These are phyloP conservation scores for Fusarium keratoplasticum DNA, from an alignment of 2,329 filamentous ascomycete genomes.

Conservation along the genomic window DNA sequence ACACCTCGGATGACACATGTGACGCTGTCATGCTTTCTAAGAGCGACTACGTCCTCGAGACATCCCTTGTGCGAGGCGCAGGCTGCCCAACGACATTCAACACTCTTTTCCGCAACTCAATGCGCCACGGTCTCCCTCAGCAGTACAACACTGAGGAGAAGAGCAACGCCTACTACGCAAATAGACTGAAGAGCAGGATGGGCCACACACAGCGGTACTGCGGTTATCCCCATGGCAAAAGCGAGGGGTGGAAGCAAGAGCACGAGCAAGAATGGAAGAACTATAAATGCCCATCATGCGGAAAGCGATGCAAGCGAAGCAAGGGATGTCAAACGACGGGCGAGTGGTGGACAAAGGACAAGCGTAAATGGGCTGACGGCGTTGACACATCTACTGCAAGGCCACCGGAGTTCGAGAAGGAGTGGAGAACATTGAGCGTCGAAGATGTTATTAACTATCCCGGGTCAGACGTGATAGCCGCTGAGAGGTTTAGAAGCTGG, in stretches of 20 bases:
- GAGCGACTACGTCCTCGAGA: neutral
- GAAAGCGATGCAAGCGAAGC: constrained; percentile 13
- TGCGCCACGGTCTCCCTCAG: neutral
- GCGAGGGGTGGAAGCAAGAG: neutral
- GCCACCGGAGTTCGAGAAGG: constrained; percentile 1
- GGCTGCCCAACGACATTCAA: neutral
- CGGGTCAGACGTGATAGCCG: neutral
- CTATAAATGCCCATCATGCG: constrained; percentile 17
- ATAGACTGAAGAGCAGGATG: neutral
- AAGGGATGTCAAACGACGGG: constrained; percentile 10
- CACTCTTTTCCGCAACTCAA: neutral
- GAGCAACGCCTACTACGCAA: neutral
- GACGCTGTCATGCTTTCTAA: neutral
- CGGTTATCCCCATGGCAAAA: neutral
- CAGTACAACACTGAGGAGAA: neutral
- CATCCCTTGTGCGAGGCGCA: neutral
- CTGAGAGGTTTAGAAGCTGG: neutral
- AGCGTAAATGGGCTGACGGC: neutral
- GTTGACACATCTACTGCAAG: neutral
- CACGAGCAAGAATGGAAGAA: neutral
- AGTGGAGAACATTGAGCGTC: neutral
- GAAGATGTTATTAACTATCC: neutral
- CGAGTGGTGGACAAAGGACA: neutral
- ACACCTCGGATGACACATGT: neutral
- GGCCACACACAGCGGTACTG: neutral